Conservation (phyloP, 2,329 filamentous ascomycete species). For the Aspergillus costaricaensis region DNA sequence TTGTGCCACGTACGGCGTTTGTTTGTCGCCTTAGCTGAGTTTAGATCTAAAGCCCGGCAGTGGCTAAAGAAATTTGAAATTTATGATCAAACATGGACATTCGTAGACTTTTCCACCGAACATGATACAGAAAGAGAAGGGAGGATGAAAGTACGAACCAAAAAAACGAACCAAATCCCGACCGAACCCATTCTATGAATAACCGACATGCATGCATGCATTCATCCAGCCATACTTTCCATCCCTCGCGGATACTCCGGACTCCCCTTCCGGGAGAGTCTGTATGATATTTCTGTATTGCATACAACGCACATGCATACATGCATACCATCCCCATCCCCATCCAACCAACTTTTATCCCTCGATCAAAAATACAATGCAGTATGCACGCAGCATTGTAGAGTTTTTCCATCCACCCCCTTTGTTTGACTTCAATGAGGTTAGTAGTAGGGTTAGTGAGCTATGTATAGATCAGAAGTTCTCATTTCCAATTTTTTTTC, state of each 20-base stretch:
- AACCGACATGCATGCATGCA: background rate
- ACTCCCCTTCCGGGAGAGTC: background rate
- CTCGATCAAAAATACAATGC: too few relatives aligned
- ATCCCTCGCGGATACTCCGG: background rate
- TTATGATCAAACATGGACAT: conserved; percentile 1
- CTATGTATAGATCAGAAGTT: too few relatives aligned
- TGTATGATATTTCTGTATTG: background rate
- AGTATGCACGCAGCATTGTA: too few relatives aligned
- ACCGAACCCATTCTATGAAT: background rate
- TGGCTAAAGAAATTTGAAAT: conserved; percentile 28
- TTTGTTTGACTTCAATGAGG: too few relatives aligned
- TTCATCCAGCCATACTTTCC: background rate
- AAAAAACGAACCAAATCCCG: background rate
- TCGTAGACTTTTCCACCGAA: too few relatives aligned
- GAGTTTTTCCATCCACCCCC: too few relatives aligned
- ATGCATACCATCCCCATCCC: background rate
- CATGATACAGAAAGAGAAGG: background rate
- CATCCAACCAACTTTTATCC: background rate
- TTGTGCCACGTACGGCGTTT: conserved; percentile 28
- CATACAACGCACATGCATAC: background rate
- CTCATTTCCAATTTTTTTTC: too few relatives aligned
- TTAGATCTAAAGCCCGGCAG: conserved; percentile 28
- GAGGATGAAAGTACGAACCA: background rate
- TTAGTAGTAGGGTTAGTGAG: too few relatives aligned
- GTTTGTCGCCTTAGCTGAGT: conserved; percentile 28